Conservation (phyloP, 164 flowering plant species). For the Malania oleifera region DNA sequence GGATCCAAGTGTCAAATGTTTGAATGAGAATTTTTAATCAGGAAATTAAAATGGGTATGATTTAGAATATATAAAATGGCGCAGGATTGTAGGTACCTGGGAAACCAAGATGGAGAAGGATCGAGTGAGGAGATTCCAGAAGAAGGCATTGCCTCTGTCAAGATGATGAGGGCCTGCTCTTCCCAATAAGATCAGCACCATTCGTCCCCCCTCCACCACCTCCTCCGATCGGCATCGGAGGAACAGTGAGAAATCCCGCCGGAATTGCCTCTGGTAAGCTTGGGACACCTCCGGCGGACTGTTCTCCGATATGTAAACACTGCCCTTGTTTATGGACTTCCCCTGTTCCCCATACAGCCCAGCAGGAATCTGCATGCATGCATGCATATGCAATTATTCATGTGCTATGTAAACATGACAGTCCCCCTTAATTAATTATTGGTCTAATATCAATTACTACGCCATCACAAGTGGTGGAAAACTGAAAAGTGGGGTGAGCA, state of each 20-base stretch:
- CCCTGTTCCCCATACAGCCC: slow-evolving; percentile 47
- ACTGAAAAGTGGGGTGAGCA: no score
- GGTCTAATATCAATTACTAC: no score
- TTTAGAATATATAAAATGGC: neutral
- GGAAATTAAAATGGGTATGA: neutral
- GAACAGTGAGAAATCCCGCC: slow-evolving; percentile 54
- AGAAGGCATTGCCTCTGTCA: slow-evolving; percentile 54
- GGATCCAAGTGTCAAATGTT: no score
- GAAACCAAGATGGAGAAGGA: slow-evolving; percentile 45
- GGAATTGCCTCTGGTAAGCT: slow-evolving; percentile 60
- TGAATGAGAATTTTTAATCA: no score
- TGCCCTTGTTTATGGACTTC: slow-evolving; percentile 57
- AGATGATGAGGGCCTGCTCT: slow-evolving; percentile 39
- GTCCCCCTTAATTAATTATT: no score
- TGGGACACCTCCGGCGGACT: slow-evolving; percentile 48
- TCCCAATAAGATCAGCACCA: slow-evolving; percentile 68
- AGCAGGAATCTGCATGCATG: slow-evolving; percentile 68
- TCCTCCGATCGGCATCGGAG: slow-evolving; percentile 61
- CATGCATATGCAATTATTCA: no score
- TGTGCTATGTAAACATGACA: no score
- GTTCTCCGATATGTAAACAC: slow-evolving; percentile 46
- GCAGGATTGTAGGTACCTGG: slow-evolving; percentile 29
- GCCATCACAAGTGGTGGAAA: no score
- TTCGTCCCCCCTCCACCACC: slow-evolving; percentile 49
- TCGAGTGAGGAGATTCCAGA: slow-evolving; percentile 62